These are phyloP conservation scores for Didymella glomerata DNA, from an alignment of 2,329 filamentous ascomycete genomes.

Conservation along the genomic window DNA sequence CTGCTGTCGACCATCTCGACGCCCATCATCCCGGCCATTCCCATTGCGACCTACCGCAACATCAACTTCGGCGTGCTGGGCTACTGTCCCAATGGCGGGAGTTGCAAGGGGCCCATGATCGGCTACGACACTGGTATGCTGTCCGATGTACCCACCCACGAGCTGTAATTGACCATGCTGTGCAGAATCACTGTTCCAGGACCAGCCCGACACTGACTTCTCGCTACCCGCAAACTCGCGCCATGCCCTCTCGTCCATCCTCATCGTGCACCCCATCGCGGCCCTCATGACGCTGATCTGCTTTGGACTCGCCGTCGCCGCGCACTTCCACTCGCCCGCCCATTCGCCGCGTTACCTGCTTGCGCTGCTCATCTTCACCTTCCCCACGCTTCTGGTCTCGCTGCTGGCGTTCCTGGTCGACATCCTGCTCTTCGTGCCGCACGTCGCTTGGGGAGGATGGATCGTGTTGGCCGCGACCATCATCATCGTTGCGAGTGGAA, in stretches of 20 bases:
- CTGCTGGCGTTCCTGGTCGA: slow-evolving; percentile 92
- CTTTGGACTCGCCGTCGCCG: slow-evolving; percentile 78
- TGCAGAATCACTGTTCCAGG: slow-evolving; percentile 59
- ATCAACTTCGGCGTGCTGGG: slow-evolving; percentile 93
- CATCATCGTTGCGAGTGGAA: slow-evolving; percentile 78
- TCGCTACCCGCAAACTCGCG: slow-evolving; percentile 70
- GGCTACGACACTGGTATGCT: slow-evolving; percentile 85
- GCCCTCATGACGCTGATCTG: slow-evolving; percentile 86
- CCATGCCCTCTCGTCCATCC: slow-evolving; percentile 80
- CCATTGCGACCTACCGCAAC: slow-evolving; percentile 78
- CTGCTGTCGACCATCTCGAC: slow-evolving; percentile 90
- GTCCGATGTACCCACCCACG: slow-evolving; percentile 5
- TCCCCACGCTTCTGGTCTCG: slow-evolving; percentile 83
- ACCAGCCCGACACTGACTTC: slow-evolving; percentile 61
- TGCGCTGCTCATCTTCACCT: slow-evolving; percentile 81
- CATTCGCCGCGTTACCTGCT: slow-evolving; percentile 92
- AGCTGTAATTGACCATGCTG: slow-evolving; percentile 24
- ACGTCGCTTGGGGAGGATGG: slow-evolving; percentile 93
- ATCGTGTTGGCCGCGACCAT: slow-evolving; percentile 90
- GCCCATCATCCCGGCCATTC: slow-evolving; percentile 85
- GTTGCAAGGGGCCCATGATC: slow-evolving; percentile 77
- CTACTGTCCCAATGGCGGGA: slow-evolving; percentile 70
- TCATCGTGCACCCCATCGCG: slow-evolving; percentile 92
- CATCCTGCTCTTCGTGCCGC: slow-evolving; percentile 91
- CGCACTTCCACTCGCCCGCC: slow-evolving; percentile 86